Conservation (phyloP, 2,329 filamentous ascomycete genomes). For the Xylaria sp. region DNA sequence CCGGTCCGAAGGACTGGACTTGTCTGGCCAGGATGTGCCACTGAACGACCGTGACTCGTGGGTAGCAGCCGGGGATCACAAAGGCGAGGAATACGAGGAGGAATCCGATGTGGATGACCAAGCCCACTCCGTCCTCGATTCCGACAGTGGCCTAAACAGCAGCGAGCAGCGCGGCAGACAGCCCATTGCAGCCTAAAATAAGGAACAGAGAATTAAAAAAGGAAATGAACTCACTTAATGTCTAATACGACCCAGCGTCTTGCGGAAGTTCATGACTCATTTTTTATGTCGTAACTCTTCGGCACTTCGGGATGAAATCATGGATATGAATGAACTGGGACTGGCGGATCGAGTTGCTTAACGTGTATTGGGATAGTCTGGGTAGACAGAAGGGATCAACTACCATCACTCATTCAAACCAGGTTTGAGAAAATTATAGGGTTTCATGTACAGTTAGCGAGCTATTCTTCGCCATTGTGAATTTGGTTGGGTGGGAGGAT, state of each 20-base stretch:
- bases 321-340: slow-evolving; percentile 14
- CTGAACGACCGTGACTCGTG: slow-evolving; percentile 84
- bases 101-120: slow-evolving; percentile 75
- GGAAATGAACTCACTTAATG: slow-evolving; percentile 42
- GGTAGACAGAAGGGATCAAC: slow-evolving; percentile 9
- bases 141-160: slow-evolving; percentile 64
- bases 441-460: slow-evolving; percentile 20
- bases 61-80: slow-evolving; percentile 77
- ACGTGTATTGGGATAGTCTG: slow-evolving; percentile 16
- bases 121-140: slow-evolving; percentile 63
- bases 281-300: background rate
- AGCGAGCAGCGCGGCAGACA: slow-evolving; percentile 56
- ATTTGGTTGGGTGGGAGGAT: background rate
- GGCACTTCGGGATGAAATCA: slow-evolving; percentile 10
- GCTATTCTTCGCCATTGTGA: background rate
- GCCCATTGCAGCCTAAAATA: slow-evolving; percentile 30
- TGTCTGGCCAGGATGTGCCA: slow-evolving; percentile 83
- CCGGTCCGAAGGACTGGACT: slow-evolving; percentile 78
- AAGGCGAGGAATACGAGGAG: slow-evolving; percentile 66
- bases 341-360: slow-evolving; percentile 6
- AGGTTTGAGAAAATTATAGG: background rate
- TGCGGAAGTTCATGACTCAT: background rate
- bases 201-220: background rate
- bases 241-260: slow-evolving; percentile 43
- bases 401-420: slow-evolving; percentile 17